A percentile compares a stretch with the other conserved stretches of the same genome.
Evolutionary conservation across 257 asterid genomes (phyloP).

Genomic region (Jaltomata sinuosa): DNA sequence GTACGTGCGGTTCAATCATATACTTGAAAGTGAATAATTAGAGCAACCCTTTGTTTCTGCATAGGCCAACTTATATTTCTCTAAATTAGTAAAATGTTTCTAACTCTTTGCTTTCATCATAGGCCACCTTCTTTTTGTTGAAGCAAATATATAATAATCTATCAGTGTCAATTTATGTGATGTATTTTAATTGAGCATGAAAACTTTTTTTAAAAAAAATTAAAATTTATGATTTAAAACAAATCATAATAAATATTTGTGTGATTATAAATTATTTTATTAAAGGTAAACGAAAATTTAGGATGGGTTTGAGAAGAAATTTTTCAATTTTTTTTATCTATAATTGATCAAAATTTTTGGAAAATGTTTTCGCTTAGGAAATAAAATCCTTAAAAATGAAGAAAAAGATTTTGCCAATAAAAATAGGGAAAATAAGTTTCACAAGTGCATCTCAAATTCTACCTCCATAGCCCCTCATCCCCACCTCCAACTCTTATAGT

Average conservation of each 20-base stretch:
- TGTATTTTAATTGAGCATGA: background rate
- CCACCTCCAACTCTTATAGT: background rate
- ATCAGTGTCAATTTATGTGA: background rate
- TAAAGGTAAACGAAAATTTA: no score
- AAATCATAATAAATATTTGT: background rate
- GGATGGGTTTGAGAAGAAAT: no score
- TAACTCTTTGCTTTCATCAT: background rate
- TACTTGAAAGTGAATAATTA: slow-evolving; percentile 8
- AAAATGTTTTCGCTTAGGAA: background rate
- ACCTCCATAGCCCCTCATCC: background rate
- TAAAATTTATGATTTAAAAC: background rate
- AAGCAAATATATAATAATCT: background rate
- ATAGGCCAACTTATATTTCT: slow-evolving; percentile 19
- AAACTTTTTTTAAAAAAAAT: background rate
- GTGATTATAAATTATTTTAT: no score
- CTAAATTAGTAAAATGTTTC: background rate
- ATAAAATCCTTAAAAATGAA: background rate
- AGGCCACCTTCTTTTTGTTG: background rate
- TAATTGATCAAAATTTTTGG: background rate
- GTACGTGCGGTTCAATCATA: slow-evolving; percentile 13
- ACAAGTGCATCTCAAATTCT: background rate
- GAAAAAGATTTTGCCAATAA: background rate
- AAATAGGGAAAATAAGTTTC: no score
- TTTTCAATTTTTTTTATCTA: no score
- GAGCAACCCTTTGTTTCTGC: slow-evolving; percentile 31